Evolutionary conservation across 352 stramenopile species (phyloP).

Genomic region (Globisporangium spiculum): DNA sequence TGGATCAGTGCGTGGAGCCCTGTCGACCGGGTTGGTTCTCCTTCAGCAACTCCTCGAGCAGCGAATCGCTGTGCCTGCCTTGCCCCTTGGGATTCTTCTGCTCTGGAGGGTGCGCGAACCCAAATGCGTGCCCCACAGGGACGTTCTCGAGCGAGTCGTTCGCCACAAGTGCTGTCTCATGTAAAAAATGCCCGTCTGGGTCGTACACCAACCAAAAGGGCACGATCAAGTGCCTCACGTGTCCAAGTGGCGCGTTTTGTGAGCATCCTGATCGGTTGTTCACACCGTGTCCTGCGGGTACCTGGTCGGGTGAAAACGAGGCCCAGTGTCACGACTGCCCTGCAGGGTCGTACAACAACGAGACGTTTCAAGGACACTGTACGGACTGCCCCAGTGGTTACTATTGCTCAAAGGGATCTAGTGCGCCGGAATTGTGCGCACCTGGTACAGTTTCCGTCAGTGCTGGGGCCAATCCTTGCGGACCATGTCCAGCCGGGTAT

Average conservation of each 20-base stretch:
- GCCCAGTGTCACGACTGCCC: constrained; percentile 44
- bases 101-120: constrained; percentile 34
- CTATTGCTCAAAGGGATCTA: constrained; percentile 38
- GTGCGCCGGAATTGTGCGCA: constrained; percentile 28
- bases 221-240: constrained; percentile 31
- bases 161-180: constrained; percentile 24
- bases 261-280: constrained; percentile 12
- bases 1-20: constrained; percentile 41
- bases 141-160: constrained; percentile 36
- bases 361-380: constrained; percentile 29
- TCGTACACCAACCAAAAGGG: constrained; percentile 41
- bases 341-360: constrained; percentile 36
- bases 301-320: constrained; percentile 36
- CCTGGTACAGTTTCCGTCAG: constrained; percentile 33
- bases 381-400: constrained; percentile 42
- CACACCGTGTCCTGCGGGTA: constrained; percentile 48
- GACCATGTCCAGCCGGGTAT: constrained; percentile 51
- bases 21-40: constrained; percentile 58
- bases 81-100: constrained; percentile 55
- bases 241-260: constrained; percentile 39
- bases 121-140: constrained; percentile 36
- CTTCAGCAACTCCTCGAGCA: constrained; percentile 32
- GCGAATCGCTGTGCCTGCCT: constrained; percentile 30
- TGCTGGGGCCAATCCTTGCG: constrained; percentile 27
- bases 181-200: constrained; percentile 37